phyloP scores from a whole-genome alignment of 495 filamentous ascomycete species.

The Penicillium coprophilum region DNA sequence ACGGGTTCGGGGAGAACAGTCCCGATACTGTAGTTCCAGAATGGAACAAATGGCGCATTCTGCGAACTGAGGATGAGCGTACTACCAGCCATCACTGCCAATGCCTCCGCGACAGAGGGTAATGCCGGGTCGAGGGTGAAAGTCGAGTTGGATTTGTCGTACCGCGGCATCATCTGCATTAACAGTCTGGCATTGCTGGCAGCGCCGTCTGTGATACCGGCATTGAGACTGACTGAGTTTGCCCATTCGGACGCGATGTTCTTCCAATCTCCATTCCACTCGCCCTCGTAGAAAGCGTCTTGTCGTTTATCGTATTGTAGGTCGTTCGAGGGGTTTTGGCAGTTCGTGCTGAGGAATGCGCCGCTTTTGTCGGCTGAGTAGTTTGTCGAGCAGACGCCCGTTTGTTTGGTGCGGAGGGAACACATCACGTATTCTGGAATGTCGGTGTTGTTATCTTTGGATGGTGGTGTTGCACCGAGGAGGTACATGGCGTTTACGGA shows the following conservation, averaged over 20 bases:
- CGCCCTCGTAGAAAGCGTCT: constrained; percentile 32
- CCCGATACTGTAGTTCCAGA: constrained; percentile 51
- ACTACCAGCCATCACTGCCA: constrained; percentile 64
- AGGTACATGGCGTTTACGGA: constrained; percentile 58
- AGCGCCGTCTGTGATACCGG: constrained; percentile 57
- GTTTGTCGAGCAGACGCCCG: constrained; percentile 59
- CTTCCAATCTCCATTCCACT: constrained; percentile 52
- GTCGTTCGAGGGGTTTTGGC: constrained; percentile 52
- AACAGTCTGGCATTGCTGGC: constrained; percentile 64
- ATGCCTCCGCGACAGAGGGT: constrained; percentile 64
- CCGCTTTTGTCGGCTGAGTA: constrained; percentile 60
- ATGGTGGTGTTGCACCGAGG: constrained; percentile 50
- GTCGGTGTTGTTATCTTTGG: constrained; percentile 6
- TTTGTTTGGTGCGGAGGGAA: constrained; percentile 55
- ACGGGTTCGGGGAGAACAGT: constrained; percentile 35
- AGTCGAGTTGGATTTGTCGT: constrained; percentile 7
- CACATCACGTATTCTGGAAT: constrained; percentile 59
- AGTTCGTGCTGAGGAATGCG: constrained; percentile 52
- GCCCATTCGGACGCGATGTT: constrained; percentile 59
- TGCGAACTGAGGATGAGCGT: constrained; percentile 57
- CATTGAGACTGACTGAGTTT: constrained; percentile 55
- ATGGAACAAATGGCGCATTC: constrained; percentile 55
- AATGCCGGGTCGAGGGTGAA: constrained; percentile 37
- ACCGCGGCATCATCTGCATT: constrained; percentile 48
- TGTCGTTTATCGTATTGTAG: constrained; percentile 51